Evolutionary conservation across 164 flowering plant genomes (phyloP), one percentile per base, ranked within the genome.

Genomic region (Aristolochia fimbriata): DNA sequence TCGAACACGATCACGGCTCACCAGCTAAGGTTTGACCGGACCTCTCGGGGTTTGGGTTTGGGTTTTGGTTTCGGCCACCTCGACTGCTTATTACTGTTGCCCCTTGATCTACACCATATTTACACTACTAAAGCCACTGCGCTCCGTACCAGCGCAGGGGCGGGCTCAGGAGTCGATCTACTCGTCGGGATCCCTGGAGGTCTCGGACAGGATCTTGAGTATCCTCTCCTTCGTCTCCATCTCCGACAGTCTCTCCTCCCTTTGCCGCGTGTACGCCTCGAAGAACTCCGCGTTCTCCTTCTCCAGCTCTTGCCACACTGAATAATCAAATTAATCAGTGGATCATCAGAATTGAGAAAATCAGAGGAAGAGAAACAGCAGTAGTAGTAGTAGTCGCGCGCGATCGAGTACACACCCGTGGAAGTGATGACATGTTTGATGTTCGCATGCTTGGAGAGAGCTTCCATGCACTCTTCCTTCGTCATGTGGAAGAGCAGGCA

Each of bases 251-350:
- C 62, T 57, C 14, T 70, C 70, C 41, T 68, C 74, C 65, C 68
- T 74, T 58, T 58, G 68, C 55, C 62, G 74, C 12, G 51, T 15
- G 62, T 91, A 91, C 4, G 78, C 80, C 55, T 86, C 85, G 48
- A 91, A 91, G 78, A 91, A 91, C 58, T 82, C 87, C 68, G 69
- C 83, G 86, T 91, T 91, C 83, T 82, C 96, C 54, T 88, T 91
- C 81, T 88, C 96, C 47, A 91, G 64, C 65, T 88, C 97, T 52
- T 86, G 79, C 97, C 97, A 91, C 61, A 91, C 97, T 91, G 63
- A 70, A 60, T n/a, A n/a, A n/a, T n/a, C n/a, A n/a, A n/a, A n/a
- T 31, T 31, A 3, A 7, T 3, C 7, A 31, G 37, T 3, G 41
- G 8, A 60, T 14, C 21, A 43, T 15, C 27, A 23, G 2, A 31